Conservation (phyloP, 108 stramenopile species). For the Mediolabrus comicus region DNA sequence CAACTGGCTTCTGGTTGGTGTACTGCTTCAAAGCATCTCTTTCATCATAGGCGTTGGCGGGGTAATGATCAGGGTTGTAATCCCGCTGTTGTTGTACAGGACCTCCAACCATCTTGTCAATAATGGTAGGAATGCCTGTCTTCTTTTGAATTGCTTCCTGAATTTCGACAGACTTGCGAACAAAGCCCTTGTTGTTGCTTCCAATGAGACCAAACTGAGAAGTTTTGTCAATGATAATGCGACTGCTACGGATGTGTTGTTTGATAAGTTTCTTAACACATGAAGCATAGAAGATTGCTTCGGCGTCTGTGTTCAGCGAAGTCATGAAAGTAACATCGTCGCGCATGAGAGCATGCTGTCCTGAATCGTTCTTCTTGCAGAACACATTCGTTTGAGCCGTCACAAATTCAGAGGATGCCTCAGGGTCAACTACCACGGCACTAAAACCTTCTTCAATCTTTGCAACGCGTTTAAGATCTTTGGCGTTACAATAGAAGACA, state of each 20-base stretch:
- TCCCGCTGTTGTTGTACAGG: conserved; percentile 40
- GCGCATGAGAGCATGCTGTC: conserved; percentile 30
- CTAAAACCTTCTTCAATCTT: conserved; percentile 43
- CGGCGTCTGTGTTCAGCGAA: conserved; percentile 32
- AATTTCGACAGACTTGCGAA: conserved; percentile 28
- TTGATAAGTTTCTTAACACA: conserved; percentile 33
- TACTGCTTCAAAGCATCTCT: conserved; percentile 41
- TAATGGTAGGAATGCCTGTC: conserved; percentile 36
- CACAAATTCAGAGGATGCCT: conserved; percentile 25
- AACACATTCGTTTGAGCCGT: conserved; percentile 18
- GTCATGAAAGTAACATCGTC: conserved; percentile 47
- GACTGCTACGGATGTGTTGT: conserved; percentile 32
- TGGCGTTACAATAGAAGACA: conserved; percentile 23
- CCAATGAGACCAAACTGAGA: conserved; percentile 44
- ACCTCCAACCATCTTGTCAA: conserved; percentile 46
- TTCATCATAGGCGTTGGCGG: conserved; percentile 44
- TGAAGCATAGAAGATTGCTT: conserved; percentile 26
- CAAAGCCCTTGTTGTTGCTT: conserved; percentile 31
- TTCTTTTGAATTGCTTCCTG: conserved; percentile 31
- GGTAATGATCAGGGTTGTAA: conserved; percentile 48
- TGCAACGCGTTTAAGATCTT: conserved; percentile 44
- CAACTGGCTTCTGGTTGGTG: conserved; percentile 8
- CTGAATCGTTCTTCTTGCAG: conserved; percentile 34
- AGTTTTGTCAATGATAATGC: conserved; percentile 44
- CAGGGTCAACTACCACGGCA: conserved; percentile 46